Base-by-base conservation (phyloP, 208 protist genomes). In the Trichomonas gallinae region DNA sequence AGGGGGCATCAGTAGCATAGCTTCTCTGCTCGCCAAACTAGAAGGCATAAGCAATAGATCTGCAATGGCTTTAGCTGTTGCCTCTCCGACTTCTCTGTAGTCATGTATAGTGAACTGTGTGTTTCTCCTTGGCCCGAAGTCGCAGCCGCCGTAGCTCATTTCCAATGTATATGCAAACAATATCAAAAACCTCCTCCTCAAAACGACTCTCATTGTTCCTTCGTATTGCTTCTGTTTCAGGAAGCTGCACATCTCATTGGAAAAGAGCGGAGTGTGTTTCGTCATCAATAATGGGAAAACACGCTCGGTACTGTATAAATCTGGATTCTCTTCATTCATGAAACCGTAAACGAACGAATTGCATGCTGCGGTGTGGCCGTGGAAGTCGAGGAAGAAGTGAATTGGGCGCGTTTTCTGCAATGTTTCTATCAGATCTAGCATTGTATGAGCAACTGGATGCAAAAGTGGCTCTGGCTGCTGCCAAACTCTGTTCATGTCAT, bases 401-500 rank as follows among this genome's bases (percentile, higher is more conserved):
- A 51, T 51, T 58, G 87, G 44, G 44, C 87, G 42, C 38, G 40
- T 51, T 38, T 38, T 48, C 46, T 51, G 87, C n/a, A 93, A 9
- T n/a, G 45, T 44, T 51, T 48, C 44, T 4, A 93, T 38, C 46
- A 93, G 51, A 13, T 93, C 44, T 21, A 93, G 96, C 15, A 88
- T 58, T 9, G 83, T 44, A 96, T 96, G 97, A 36, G 97, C 97
- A 51, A 97, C 63, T 31, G 97, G 97, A 63, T 97, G 81, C 51
- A 97, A n/a, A 23, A 49, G 38, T 26, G 46, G 44, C 15, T 85
- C 88, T 13, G 97, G 97, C 38, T 97, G 89, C 2, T 51, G 48
- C 98, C 98, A 99, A 97, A 99, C 98, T 11, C 99, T 97, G 97
- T 99, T 99, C 23, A 99, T 98, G 97, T 99, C 99, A 51, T 98